These are phyloP conservation scores for Cicer bijugum DNA, from an alignment of 306 rosid genomes.

Conservation along the genomic window DNA sequence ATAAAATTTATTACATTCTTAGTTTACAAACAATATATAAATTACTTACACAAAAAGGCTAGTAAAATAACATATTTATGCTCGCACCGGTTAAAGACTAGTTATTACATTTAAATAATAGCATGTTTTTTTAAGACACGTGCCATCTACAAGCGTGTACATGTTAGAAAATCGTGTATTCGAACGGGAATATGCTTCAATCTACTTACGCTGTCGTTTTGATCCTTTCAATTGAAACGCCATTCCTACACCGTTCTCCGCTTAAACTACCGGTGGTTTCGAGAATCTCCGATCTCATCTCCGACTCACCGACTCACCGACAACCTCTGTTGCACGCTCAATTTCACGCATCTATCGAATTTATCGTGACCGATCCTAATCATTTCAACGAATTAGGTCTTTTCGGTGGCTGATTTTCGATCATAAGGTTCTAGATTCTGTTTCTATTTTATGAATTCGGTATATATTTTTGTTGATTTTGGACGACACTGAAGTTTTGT, in stretches of 20 bases:
- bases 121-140: not conserved
- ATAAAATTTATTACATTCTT: too few species aligned
- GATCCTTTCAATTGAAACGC: constrained; percentile 9
- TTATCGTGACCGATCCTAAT: constrained; percentile 18
- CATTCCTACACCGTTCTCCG: constrained; percentile 17
- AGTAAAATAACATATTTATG: too few species aligned
- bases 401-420: not conserved
- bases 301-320: constrained; percentile 19
- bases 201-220: constrained; percentile 42
- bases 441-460: constrained; percentile 17
- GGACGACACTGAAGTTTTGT: not conserved
- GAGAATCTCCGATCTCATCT: not conserved
- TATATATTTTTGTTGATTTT: not conserved
- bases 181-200: not conserved
- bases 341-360: constrained; percentile 7
- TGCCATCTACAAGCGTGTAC: not conserved
- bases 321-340: constrained; percentile 33
- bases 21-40: too few species aligned
- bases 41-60: not conserved
- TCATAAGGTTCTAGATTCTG: not conserved
- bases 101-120: too few species aligned
- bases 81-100: too few species aligned
- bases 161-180: not conserved
- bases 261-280: constrained; percentile 28
- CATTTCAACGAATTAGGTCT: constrained; percentile 3